Evolutionary conservation across 148 eudicot species (phyloP), one percentile per base, ranked within the genome.

Genomic region (Rhododendron henanense): DNA sequence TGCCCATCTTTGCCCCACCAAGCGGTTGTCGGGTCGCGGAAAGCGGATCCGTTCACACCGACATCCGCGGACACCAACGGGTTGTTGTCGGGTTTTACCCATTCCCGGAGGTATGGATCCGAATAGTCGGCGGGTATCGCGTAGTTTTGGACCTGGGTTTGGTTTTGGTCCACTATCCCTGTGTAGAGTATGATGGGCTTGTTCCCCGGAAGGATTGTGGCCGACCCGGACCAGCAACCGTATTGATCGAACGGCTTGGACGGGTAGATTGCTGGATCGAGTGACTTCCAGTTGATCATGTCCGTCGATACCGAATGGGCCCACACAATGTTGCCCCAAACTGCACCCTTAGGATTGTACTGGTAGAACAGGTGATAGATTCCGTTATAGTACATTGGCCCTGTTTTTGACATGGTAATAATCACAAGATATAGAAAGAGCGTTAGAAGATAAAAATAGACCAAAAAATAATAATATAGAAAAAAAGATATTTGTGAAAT

Each of bases 291-390:
- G 67, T 93, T 84, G 41, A 87, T 84, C 86, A 87, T 21, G 21
- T 87, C 89, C 37, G 74, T 88, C 3, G 97, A 94, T 4, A 94
- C 94, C 0, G 97, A 94, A 81, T 93, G 97, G 37, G 92, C 97
- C 97, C 97, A 94, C 37, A 94, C 94, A 85, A 94, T 94, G 81
- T 94, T 91, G 23, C 97, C 97, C 94, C 97, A 94, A 3, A 87
- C 88, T 0, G 97, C 87, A 61, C 95, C 97, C 69, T 85, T 85
- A 31, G 97, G 97, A 63, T 89, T 89, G 86, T 89, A 89, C 80
- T 89, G 91, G 39, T 87, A 89, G 59, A 89, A 89, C 14, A 94
- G 47, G 81, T 94, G 97, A 84, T 94, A 94, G 57, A 92, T 44
- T 50, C 95, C 97, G 37, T 91, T 93, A 85, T 91, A 94, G 35